Conservation (phyloP, 2,329 filamentous ascomycete species). For the Grosmannia serpens region DNA sequence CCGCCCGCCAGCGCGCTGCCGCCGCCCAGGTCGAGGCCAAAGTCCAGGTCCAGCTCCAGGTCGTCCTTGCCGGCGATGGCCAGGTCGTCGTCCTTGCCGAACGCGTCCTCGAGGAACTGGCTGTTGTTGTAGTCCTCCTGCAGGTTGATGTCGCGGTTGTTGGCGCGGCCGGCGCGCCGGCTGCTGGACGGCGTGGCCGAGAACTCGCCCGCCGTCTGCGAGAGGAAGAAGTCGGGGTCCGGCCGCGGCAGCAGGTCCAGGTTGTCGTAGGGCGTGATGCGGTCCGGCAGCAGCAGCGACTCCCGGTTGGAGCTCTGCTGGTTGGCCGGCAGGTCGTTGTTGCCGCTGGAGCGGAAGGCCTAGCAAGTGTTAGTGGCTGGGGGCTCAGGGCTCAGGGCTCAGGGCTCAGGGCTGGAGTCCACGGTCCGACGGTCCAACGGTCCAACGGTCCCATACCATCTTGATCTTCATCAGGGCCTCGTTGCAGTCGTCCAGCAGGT, state of each 20-base stretch:
- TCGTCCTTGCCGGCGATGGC: constrained; percentile 49
- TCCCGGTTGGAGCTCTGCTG: constrained; percentile 73
- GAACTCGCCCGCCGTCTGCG: constrained; percentile 53
- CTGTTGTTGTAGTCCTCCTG: constrained; percentile 62
- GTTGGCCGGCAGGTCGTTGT: constrained; percentile 86
- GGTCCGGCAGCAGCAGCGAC: constrained; percentile 79
- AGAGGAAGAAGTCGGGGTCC: constrained; percentile 74
- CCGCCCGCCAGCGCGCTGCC: constrained; percentile 34
- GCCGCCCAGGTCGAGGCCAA: constrained; percentile 59
- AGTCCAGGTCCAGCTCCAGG: constrained; percentile 61
- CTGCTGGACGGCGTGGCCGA: constrained; percentile 37
- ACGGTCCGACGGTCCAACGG: too few relatives aligned
- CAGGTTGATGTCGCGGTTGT: constrained; percentile 54
- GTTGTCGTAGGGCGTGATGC: constrained; percentile 83
- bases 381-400: too few relatives aligned
- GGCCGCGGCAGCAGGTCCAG: constrained; percentile 69
- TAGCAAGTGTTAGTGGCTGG: constrained; percentile 22
- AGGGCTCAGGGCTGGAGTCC: too few relatives aligned
- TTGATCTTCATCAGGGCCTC: constrained; percentile 97
- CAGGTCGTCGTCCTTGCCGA: constrained; percentile 44
- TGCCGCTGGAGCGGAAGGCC: constrained; percentile 89
- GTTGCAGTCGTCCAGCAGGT: constrained; percentile 93
- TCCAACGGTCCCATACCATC: constrained; percentile 52
- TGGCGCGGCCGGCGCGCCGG: constrained; percentile 42
- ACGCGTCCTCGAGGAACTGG: constrained; percentile 65